Conservation (phyloP, 129 eudicot species). For the Artemisia annua region DNA sequence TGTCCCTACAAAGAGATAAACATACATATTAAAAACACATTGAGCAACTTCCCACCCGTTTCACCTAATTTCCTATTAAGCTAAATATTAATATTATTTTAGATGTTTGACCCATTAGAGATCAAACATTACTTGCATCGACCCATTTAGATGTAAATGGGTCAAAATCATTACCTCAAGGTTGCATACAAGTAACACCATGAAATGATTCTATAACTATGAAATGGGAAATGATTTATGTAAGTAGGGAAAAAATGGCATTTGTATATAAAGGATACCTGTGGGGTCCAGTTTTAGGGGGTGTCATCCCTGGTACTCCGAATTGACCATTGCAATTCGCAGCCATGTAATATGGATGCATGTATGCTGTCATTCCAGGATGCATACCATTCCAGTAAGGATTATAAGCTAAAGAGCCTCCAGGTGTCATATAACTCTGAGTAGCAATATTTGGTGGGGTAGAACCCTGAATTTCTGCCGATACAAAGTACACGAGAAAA, state of each 20-base stretch:
- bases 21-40: too few species aligned
- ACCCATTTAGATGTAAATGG: too few species aligned
- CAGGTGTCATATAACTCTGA: conserved; percentile 69
- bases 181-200: neutral
- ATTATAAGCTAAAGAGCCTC: conserved; percentile 69
- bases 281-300: conserved; percentile 65
- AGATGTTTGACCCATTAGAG: too few species aligned
- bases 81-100: too few species aligned
- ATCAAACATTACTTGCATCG: too few species aligned
- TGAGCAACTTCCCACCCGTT: too few species aligned
- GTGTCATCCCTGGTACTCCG: conserved; percentile 59
- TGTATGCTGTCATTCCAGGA: conserved; percentile 59
- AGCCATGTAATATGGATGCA: conserved; percentile 58
- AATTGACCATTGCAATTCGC: conserved; percentile 58
- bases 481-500: conserved; percentile 21
- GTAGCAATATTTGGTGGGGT: conserved; percentile 53
- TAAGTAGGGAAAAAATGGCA: neutral
- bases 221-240: neutral
- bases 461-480: conserved; percentile 85
- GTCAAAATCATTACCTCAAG: neutral
- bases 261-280: conserved; percentile 41
- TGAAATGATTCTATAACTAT: neutral
- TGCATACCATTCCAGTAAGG: conserved; percentile 75
- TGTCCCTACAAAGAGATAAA: too few species aligned
- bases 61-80: too few species aligned